These are phyloP conservation scores for Ormosia emarginata DNA, from an alignment of 306 rosid species.

Conservation along the genomic window DNA sequence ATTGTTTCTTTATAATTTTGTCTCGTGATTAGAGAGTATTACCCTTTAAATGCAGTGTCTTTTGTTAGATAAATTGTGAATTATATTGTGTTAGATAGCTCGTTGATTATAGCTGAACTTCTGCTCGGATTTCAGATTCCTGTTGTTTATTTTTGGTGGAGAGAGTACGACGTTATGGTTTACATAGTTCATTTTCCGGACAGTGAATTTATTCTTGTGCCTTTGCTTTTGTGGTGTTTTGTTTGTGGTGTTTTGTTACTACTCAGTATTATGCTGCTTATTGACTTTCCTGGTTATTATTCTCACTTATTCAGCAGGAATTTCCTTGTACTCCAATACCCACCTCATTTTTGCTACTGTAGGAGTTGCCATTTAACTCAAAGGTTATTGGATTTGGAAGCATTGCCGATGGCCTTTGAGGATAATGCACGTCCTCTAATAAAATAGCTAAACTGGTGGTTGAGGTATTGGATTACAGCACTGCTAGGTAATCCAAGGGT, in stretches of 20 bases:
- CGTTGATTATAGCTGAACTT: neutral
- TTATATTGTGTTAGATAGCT: neutral
- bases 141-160: neutral
- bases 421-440: neutral
- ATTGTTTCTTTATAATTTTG: neutral
- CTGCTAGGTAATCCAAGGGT: neutral
- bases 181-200: neutral
- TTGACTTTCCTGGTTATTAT: neutral
- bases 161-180: no score
- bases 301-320: neutral
- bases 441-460: neutral
- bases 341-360: neutral
- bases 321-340: neutral
- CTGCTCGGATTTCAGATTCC: neutral
- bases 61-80: neutral
- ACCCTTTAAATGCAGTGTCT: neutral
- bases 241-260: no score
- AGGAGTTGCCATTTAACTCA: neutral
- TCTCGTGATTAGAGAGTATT: neutral
- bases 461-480: neutral
- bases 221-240: no score
- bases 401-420: neutral
- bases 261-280: neutral
- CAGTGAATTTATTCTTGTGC: neutral
- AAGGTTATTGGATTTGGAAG: neutral